Evolutionary conservation across 306 rosid species (phyloP).

Genomic region (Vigna reflexopilosa): DNA sequence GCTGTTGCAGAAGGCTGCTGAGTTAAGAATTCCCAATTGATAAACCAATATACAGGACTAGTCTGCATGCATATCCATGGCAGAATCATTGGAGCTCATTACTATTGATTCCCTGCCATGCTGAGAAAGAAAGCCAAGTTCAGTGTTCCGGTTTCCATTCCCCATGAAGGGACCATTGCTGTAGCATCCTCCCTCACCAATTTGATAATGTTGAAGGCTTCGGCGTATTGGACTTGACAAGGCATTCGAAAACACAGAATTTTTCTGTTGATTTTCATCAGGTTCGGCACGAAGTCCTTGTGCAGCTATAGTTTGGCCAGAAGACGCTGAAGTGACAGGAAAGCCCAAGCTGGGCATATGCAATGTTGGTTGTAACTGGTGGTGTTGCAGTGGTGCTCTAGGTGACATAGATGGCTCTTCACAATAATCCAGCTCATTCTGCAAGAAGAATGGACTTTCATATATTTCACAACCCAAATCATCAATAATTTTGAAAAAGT

Average conservation of each 20-base stretch:
- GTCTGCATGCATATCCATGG: slow-evolving; percentile 90
- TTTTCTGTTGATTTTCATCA: slow-evolving; percentile 66
- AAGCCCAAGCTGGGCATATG: slow-evolving; percentile 53
- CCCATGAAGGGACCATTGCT: slow-evolving; percentile 52
- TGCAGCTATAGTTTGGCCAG: slow-evolving; percentile 51
- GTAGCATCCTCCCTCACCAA: slow-evolving; percentile 56
- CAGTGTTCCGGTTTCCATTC: slow-evolving; percentile 62
- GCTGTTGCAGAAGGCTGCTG: slow-evolving; percentile 40
- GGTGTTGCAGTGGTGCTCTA: slow-evolving; percentile 61
- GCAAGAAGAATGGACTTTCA: slow-evolving; percentile 35
- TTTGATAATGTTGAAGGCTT: slow-evolving; percentile 78
- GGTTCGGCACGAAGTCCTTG: slow-evolving; percentile 66
- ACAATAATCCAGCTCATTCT: slow-evolving; percentile 76
- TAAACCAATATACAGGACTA: slow-evolving; percentile 58
- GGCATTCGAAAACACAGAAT: slow-evolving; percentile 80
- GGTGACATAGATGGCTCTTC: slow-evolving; percentile 88
- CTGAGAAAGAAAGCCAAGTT: slow-evolving; percentile 53
- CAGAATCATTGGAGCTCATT: slow-evolving; percentile 66
- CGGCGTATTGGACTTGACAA: slow-evolving; percentile 79
- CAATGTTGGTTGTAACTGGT: slow-evolving; percentile 59
- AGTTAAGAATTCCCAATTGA: slow-evolving; percentile 42
- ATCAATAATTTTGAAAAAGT: not conserved
- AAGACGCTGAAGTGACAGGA: slow-evolving; percentile 55
- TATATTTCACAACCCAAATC: not conserved
- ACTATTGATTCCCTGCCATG: slow-evolving; percentile 63